Percentiles rank a stretch among this genome's conserved stretches.
Conservation (phyloP, 345 rosid species). For the Aethionema arabicum region DNA sequence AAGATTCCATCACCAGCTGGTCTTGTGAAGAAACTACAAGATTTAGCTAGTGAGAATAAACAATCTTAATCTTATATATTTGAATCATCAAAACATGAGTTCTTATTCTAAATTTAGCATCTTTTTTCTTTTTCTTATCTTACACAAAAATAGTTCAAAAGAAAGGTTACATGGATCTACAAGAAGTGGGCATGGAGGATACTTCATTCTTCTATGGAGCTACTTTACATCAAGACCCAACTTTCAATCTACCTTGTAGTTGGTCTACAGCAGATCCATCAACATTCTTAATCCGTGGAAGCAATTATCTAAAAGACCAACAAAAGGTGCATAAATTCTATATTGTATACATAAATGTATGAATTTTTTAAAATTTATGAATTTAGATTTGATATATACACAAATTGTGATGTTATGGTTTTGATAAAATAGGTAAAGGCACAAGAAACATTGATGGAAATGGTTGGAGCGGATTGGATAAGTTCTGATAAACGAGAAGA, state of each 20-base stretch:
- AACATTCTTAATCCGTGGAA: conserved; percentile 72
- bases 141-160: conserved; percentile 56
- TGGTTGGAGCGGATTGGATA: conserved; percentile 97
- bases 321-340: conserved; percentile 51
- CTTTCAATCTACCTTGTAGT: conserved; percentile 56
- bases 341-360: background rate
- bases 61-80: background rate
- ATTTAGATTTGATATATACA: background rate
- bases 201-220: conserved; percentile 52
- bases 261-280: conserved; percentile 82
- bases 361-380: too few relatives aligned
- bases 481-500: conserved; percentile 72
- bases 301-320: conserved; percentile 60
- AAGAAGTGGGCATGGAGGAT: conserved; percentile 47
- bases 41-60: conserved; percentile 51
- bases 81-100: background rate
- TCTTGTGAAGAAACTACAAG: conserved; percentile 75
- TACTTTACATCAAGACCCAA: conserved; percentile 69
- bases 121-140: conserved; percentile 8
- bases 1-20: conserved; percentile 63
- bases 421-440: conserved; percentile 56
- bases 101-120: background rate
- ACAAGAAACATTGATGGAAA: conserved; percentile 64
- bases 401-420: conserved; percentile 11
- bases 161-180: conserved; percentile 74